A percentile compares a stretch with the other conserved stretches of the same genome.
Evolutionary conservation across 768 basidiomycete genomes (phyloP).

Genomic region (Hygrophorus pudorinus): DNA sequence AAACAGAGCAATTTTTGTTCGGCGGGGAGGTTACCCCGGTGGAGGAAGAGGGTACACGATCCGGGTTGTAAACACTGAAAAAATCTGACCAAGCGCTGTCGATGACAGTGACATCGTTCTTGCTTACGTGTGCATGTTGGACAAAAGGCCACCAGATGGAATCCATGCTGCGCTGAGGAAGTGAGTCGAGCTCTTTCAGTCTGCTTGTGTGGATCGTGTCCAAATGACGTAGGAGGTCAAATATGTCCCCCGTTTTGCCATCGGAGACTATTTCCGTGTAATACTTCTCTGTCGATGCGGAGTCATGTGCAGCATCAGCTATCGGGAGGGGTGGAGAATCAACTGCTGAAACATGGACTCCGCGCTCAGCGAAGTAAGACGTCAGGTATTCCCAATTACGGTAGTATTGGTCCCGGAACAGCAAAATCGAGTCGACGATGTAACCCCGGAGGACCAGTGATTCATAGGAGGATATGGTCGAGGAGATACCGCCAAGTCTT

Average conservation of each 20-base stretch:
- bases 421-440: conserved; percentile 70
- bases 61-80: conserved; percentile 59
- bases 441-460: conserved; percentile 86
- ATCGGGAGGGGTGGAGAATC: conserved; percentile 47
- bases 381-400: conserved; percentile 76
- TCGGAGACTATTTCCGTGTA: conserved; percentile 43
- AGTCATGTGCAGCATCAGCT: conserved; percentile 35
- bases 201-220: conserved; percentile 55
- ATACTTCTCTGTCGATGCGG: conserved; percentile 52
- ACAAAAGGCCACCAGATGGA: conserved; percentile 97
- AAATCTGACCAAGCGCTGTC: conserved; percentile 85
- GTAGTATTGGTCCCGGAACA: conserved; percentile 84
- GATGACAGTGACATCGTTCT: conserved; percentile 76
- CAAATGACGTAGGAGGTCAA: conserved; percentile 43
- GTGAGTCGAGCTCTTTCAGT: conserved; percentile 62
- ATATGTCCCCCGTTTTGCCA: conserved; percentile 27
- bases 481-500: conserved; percentile 86
- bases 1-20: conserved; percentile 22
- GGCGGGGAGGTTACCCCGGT: background rate
- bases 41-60: conserved; percentile 12
- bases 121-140: conserved; percentile 68
- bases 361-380: conserved; percentile 70
- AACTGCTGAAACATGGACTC: conserved; percentile 43
- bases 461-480: conserved; percentile 88
- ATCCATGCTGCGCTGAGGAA: conserved; percentile 69